Base-by-base conservation (phyloP, 139 green algal genomes). In the Volvox africanus region DNA sequence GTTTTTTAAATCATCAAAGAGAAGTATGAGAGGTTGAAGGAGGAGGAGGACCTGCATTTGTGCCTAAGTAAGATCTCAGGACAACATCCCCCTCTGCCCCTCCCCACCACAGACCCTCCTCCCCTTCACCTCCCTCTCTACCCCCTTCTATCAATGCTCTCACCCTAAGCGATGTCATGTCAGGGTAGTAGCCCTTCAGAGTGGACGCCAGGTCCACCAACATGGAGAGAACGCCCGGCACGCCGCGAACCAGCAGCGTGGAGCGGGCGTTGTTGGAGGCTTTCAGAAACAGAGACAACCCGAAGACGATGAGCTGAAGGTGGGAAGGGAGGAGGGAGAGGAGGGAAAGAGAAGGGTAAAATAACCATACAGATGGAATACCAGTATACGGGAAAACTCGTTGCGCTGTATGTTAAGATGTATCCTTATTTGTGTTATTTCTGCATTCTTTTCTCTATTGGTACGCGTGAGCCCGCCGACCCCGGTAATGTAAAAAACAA, bases 261-360 rank as follows among this genome's bases (percentile, higher is more conserved):
- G 91, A 11, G 44, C 97, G 95, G 20, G 96, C 94, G 20, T 93
- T 62, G 87, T 97, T 98, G 91, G 80, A 94, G 11, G 93, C 92
- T 5, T 97, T 96, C 16, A 88, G 90, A 92, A 99, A 99, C 32
- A 99, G 92, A 12, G 91, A 93, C 78, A 99, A 93, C 6, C 98
- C 98, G 94, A 99, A 99, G 6, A 81, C 93, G 86, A 99, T 95
- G n/a, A 99, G 95, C 93, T 97, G 78, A 24, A 26, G 61, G 61
- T 3, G 32, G 65, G 20, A 24, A 6, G 35, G 24, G 65, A 24
- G 21, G 11, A 37, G 35, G 36, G 36, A 73, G 6, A 73, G 6
- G 65, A 9, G 65, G 2, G 65, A 16, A 16, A 73, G 65, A 28
- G 65, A 73, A 73, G 6, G 65, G 5, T 24, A 12, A 24, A 28